Conservation (phyloP, 768 basidiomycete species). For the Ramaria sp. region DNA sequence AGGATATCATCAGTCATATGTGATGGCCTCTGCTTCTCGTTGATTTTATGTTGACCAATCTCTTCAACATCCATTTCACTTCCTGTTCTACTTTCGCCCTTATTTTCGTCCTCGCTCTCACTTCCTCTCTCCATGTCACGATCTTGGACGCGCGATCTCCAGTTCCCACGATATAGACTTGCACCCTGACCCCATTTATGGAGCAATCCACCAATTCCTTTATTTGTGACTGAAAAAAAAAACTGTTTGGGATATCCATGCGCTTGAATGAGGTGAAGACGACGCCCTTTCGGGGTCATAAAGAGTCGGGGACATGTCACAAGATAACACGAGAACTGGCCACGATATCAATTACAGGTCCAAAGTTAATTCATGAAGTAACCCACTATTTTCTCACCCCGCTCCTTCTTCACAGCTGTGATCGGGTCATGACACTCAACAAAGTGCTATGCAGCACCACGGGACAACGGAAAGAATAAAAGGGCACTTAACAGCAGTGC, state of each 20-base stretch:
- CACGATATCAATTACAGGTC: neutral
- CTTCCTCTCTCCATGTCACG: slow-evolving; percentile 13
- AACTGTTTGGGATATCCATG: slow-evolving; percentile 84
- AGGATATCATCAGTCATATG: neutral
- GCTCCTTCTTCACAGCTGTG: slow-evolving; percentile 61
- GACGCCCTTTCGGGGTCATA: slow-evolving; percentile 59
- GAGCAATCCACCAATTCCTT: slow-evolving; percentile 73
- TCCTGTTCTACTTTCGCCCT: slow-evolving; percentile 11
- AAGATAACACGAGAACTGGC: slow-evolving; percentile 74
- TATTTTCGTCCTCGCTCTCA: slow-evolving; percentile 14
- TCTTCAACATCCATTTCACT: slow-evolving; percentile 7
- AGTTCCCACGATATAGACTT: slow-evolving; percentile 63
- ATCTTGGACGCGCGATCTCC: slow-evolving; percentile 41
- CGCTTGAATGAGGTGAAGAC: slow-evolving; percentile 71
- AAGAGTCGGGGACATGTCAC: slow-evolving; percentile 47
- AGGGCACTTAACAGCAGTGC: neutral
- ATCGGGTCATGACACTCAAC: slow-evolving; percentile 80
- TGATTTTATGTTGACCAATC: slow-evolving; percentile 12
- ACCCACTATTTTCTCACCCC: slow-evolving; percentile 74
- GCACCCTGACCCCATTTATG: slow-evolving; percentile 78
- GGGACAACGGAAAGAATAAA: neutral
- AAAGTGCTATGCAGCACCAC: slow-evolving; percentile 18
- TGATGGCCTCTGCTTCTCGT: slow-evolving; percentile 9
- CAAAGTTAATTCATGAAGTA: slow-evolving; percentile 6
- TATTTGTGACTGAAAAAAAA: slow-evolving; percentile 87